Conservation (phyloP, 768 basidiomycete species). For the Xerocomellus intermedius region DNA sequence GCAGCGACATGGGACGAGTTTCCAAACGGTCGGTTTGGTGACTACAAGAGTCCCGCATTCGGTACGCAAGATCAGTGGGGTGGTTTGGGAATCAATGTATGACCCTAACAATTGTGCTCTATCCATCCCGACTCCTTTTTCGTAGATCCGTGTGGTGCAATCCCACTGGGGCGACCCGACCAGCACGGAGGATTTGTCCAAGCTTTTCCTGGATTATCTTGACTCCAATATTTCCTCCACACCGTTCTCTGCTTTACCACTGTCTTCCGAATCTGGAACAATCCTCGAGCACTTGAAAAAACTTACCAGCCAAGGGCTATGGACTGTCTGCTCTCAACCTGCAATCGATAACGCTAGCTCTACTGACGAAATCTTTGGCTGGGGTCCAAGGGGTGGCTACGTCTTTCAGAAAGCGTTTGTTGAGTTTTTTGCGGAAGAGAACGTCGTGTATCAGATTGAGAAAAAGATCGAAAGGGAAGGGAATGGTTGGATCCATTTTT, state of each 20-base stretch:
- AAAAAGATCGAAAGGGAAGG: conserved; percentile 52
- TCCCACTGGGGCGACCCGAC: conserved; percentile 73
- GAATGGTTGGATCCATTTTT: conserved; percentile 74
- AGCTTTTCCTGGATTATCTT: conserved; percentile 79
- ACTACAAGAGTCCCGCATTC: conserved; percentile 95
- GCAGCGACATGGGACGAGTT: conserved; percentile 92
- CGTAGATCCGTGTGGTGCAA: conserved; percentile 59
- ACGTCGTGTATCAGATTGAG: conserved; percentile 60
- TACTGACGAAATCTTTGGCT: conserved; percentile 79
- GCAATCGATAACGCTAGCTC: conserved; percentile 81
- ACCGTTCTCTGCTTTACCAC: conserved; percentile 83
- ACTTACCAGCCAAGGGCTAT: conserved; percentile 80
- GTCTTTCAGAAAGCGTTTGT: conserved; percentile 98
- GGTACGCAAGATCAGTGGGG: conserved; percentile 81
- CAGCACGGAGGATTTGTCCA: conserved; percentile 64
- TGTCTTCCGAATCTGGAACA: conserved; percentile 76
- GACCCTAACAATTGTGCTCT: conserved; percentile 9
- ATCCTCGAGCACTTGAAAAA: conserved; percentile 77
- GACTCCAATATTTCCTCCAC: conserved; percentile 69
- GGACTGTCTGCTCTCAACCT: conserved; percentile 97
- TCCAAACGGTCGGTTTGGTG: conserved; percentile 97
- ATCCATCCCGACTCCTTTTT: not conserved
- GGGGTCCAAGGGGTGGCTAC: conserved; percentile 91
- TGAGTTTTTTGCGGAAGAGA: conserved; percentile 83
- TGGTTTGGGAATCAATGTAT: conserved; percentile 58